Evolutionary conservation across 2,329 filamentous ascomycete genomes (phyloP).

Genomic region (Scleromitrula shiraiana): DNA sequence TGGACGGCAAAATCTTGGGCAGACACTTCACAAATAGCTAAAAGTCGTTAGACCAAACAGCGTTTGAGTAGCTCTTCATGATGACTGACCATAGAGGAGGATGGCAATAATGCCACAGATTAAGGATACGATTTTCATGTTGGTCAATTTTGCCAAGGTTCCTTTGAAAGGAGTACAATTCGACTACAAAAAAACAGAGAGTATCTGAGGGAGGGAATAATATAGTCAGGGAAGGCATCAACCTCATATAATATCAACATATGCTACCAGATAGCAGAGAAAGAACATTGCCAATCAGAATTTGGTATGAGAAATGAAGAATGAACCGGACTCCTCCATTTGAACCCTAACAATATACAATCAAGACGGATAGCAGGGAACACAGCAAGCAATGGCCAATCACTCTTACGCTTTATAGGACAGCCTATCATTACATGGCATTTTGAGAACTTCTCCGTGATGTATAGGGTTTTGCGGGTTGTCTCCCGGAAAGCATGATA

Average conservation of each 20-base stretch:
- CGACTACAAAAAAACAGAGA: background rate
- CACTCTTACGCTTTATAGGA: no score
- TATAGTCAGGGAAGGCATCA: background rate
- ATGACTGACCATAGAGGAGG: constrained; percentile 18
- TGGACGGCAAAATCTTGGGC: constrained; percentile 27
- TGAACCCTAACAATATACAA: background rate
- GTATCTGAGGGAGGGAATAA: background rate
- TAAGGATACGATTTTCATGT: constrained; percentile 22
- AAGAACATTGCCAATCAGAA: background rate
- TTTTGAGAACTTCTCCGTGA: background rate
- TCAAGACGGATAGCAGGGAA: background rate
- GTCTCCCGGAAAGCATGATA: constrained; percentile 15
- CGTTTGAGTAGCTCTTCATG: background rate
- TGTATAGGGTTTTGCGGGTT: constrained; percentile 6
- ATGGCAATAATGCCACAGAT: constrained; percentile 18
- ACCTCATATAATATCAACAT: background rate
- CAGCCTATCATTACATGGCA: constrained; percentile 16
- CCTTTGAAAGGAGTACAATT: background rate
- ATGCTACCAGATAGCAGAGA: no score
- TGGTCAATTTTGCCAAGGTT: constrained; percentile 12
- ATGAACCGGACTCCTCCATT: no score
- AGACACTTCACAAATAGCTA: constrained; percentile 18
- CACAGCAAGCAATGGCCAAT: no score
- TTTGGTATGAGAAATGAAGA: background rate
- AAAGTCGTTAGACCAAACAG: constrained; percentile 3